Conservation (phyloP, 1,284 basidiomycete species). For the Marasmius fiardii region DNA sequence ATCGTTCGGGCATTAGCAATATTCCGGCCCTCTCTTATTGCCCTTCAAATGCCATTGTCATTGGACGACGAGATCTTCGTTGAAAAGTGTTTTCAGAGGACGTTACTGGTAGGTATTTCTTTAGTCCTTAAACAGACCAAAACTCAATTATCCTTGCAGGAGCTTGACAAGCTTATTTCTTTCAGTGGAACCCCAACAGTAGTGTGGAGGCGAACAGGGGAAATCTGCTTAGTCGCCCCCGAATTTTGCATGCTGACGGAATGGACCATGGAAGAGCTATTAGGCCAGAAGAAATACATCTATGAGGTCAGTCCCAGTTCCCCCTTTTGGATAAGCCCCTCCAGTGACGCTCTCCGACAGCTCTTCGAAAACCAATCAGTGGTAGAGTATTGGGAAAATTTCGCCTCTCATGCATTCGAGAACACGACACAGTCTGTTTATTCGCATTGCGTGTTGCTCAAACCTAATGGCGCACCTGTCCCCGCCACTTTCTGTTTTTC, state of each 20-base stretch:
- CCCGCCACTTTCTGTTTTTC: slow-evolving; percentile 92
- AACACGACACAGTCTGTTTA: slow-evolving; percentile 95
- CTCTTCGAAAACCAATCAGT: slow-evolving; percentile 88
- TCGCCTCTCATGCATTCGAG: slow-evolving; percentile 92
- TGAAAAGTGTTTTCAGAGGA: slow-evolving; percentile 93
- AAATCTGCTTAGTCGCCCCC: slow-evolving; percentile 94
- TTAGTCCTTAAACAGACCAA: slow-evolving; percentile 6
- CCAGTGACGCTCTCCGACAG: slow-evolving; percentile 32
- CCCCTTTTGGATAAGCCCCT: slow-evolving; percentile 12
- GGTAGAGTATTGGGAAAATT: slow-evolving; percentile 95
- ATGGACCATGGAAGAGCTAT: slow-evolving; percentile 81
- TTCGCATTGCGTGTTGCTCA: slow-evolving; percentile 84
- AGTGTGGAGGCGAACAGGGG: slow-evolving; percentile 97
- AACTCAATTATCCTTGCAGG: slow-evolving; percentile 41
- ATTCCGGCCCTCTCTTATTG: slow-evolving; percentile 93
- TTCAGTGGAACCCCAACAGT: slow-evolving; percentile 99
- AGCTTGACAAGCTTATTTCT: slow-evolving; percentile 95
- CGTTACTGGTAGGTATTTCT: slow-evolving; percentile 67
- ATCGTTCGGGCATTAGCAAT: slow-evolving; percentile 94
- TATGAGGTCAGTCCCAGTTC: slow-evolving; percentile 64
- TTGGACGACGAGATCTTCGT: slow-evolving; percentile 95
- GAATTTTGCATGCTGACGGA: slow-evolving; percentile 96
- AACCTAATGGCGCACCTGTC: slow-evolving; percentile 78
- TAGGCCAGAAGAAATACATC: slow-evolving; percentile 81
- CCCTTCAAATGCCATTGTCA: slow-evolving; percentile 92